Percentiles rank a stretch among this genome's conserved stretches.
Conservation (phyloP, 164 flowering plant species). For the Nelumbo lutea region DNA sequence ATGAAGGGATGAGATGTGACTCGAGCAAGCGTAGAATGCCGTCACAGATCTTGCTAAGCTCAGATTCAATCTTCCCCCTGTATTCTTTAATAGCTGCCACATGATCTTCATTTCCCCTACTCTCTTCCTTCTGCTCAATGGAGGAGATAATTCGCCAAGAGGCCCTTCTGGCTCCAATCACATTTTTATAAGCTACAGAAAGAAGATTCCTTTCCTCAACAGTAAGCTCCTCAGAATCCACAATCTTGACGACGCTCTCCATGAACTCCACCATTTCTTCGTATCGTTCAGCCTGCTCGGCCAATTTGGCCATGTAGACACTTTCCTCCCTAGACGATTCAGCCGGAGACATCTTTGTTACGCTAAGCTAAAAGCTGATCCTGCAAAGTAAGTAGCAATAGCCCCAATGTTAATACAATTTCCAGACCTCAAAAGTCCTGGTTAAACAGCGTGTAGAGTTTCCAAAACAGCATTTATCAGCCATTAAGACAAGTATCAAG, state of each 20-base stretch:
- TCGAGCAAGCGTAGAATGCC: conserved; percentile 64
- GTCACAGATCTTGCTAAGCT: conserved; percentile 75
- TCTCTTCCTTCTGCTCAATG: conserved; percentile 77
- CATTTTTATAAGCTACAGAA: conserved; percentile 76
- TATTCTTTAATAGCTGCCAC: conserved; percentile 60
- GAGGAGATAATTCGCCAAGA: conserved; percentile 81
- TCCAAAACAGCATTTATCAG: too few species aligned
- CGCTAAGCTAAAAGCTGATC: conserved; percentile 1
- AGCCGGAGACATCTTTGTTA: conserved; percentile 29
- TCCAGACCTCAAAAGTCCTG: background rate
- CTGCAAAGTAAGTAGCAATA: conserved; percentile 12
- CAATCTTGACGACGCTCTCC: conserved; percentile 68
- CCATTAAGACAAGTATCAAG: too few species aligned
- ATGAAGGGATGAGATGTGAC: conserved; percentile 61
- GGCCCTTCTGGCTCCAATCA: conserved; percentile 78
- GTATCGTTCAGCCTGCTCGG: conserved; percentile 74
- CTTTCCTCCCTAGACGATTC: conserved; percentile 55
- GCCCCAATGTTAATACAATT: background rate
- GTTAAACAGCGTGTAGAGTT: too few species aligned
- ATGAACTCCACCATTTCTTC: conserved; percentile 84
- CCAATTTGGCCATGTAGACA: conserved; percentile 72
- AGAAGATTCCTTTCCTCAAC: conserved; percentile 72
- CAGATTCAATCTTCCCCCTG: conserved; percentile 60
- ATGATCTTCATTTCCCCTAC: conserved; percentile 71
- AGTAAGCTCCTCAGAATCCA: conserved; percentile 54